Evolutionary conservation across 2,329 filamentous ascomycete species (phyloP).

Genomic region (Colletotrichum caudatum): DNA sequence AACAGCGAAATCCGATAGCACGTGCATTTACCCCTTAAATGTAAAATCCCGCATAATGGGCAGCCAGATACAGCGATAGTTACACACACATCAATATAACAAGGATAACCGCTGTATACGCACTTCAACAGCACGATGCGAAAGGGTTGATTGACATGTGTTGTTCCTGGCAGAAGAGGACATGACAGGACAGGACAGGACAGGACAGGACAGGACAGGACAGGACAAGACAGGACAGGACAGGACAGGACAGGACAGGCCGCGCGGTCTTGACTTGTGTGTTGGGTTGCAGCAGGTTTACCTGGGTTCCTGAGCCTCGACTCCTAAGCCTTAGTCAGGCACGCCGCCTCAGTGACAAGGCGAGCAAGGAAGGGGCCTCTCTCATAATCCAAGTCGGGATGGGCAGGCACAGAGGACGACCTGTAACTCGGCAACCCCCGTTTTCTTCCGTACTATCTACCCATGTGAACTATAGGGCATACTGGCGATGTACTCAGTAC

Average conservation of each 20-base stretch:
- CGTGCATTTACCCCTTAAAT: no score
- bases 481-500: no score
- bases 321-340: slow-evolving; percentile 17
- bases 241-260: neutral
- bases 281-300: neutral
- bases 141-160: neutral
- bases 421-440: neutral
- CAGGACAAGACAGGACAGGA: neutral
- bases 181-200: neutral
- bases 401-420: neutral
- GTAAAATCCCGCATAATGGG: no score
- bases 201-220: neutral
- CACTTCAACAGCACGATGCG: no score
- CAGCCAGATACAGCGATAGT: no score
- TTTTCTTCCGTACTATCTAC: neutral
- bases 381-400: neutral
- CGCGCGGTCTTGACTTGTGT: neutral
- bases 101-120: no score
- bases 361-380: neutral
- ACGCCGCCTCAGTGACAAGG: neutral
- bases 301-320: slow-evolving; percentile 2
- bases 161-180: neutral
- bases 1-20: no score
- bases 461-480: no score
- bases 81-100: no score